Percentiles rank a stretch among this genome's conserved stretches.
phyloP scores from a whole-genome alignment of 2,329 filamentous ascomycete genomes.

The Fusarium irregulare region DNA sequence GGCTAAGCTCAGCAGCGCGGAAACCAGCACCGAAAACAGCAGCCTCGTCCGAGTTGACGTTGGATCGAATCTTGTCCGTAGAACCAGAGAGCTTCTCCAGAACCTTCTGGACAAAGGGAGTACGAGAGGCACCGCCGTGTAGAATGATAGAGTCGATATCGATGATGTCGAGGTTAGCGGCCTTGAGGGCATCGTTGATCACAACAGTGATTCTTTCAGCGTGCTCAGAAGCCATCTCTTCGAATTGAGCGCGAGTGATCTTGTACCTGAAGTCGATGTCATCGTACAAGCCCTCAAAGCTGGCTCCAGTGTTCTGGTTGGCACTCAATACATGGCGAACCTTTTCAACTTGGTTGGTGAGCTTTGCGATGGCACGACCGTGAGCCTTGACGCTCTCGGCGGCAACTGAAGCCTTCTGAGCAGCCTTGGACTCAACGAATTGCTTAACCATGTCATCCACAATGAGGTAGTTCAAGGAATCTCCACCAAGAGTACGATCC shows the following conservation, averaged over 20 bases:
- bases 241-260: conserved; percentile 82
- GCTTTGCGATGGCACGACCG: conserved; percentile 86
- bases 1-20: conserved; percentile 90
- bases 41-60: conserved; percentile 96
- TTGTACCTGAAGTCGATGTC: conserved; percentile 96
- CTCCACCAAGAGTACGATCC: conserved; percentile 90
- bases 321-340: conserved; percentile 91
- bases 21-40: conserved; percentile 97
- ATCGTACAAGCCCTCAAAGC: conserved; percentile 90
- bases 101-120: conserved; percentile 92
- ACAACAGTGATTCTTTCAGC: conserved; percentile 75
- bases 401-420: conserved; percentile 72
- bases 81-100: conserved; percentile 81
- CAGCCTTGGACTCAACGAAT: conserved; percentile 77
- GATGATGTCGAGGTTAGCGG: conserved; percentile 75
- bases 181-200: conserved; percentile 78
- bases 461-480: conserved; percentile 87
- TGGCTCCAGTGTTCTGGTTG: conserved; percentile 82
- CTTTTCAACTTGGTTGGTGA: conserved; percentile 93
- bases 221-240: conserved; percentile 77
- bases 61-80: conserved; percentile 84
- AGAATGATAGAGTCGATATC: conserved; percentile 93
- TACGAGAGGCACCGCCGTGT: conserved; percentile 89
- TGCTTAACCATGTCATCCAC: conserved; percentile 87
- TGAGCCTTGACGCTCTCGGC: conserved; percentile 75